These are phyloP conservation scores for Phlebiopsis gigantea DNA, from an alignment of 768 basidiomycete species.

Conservation along the genomic window DNA sequence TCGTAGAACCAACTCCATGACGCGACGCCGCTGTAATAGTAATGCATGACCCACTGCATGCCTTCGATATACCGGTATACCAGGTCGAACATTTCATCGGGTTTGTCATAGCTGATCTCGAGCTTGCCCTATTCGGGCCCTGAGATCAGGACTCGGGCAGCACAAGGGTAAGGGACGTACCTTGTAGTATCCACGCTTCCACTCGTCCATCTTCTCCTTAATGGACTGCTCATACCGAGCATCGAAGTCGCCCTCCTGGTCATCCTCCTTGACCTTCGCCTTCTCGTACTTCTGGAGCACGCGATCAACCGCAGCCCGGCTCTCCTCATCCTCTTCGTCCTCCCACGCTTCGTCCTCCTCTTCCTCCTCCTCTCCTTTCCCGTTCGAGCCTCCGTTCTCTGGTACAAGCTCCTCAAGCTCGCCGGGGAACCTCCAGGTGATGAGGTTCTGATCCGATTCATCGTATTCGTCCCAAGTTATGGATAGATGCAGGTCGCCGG, in stretches of 20 bases:
- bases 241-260: constrained; percentile 73
- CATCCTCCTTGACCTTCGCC: constrained; percentile 70
- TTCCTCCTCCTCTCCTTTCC: constrained; percentile 29
- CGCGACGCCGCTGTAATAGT: constrained; percentile 95
- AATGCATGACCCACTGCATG: constrained; percentile 98
- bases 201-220: constrained; percentile 83
- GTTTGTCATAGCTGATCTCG: constrained; percentile 69
- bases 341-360: constrained; percentile 26
- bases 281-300: constrained; percentile 86
- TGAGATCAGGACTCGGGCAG: constrained; percentile 15
- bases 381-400: constrained; percentile 22
- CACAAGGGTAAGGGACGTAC: too few species aligned
- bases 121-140: constrained; percentile 82
- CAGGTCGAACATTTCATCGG: constrained; percentile 63
- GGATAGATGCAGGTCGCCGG: constrained; percentile 69
- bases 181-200: constrained; percentile 89
- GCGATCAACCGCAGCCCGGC: constrained; percentile 66
- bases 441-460: constrained; percentile 72
- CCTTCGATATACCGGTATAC: constrained; percentile 86
- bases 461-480: constrained; percentile 95
- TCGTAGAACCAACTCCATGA: constrained; percentile 99
- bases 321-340: constrained; percentile 67
- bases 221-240: constrained; percentile 67
- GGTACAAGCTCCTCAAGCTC: constrained; percentile 30
- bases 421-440: constrained; percentile 60